Base-by-base conservation (phyloP, 441 rosid species). In the Daphne laureola region DNA sequence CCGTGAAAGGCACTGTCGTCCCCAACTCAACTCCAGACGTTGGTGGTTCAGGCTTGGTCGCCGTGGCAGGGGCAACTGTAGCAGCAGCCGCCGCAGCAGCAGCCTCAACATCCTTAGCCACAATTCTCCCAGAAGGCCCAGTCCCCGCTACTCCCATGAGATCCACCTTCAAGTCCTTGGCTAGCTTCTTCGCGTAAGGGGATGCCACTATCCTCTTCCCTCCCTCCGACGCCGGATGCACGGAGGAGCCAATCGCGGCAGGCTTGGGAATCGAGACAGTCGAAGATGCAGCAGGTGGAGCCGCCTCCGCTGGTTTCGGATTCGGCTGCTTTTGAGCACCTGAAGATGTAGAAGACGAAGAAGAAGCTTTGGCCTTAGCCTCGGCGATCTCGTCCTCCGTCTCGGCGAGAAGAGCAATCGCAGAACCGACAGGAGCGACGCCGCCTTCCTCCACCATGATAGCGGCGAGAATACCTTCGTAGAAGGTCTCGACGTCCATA, bases 401-500 rank as follows among this genome's bases (percentile, higher is more conserved):
- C 60, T 90, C 90, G 27, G 96, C 96, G 17, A 90, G 51, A 17
- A 87, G 71, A n/a, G 95, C 98, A 48, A 90, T 87, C 18, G 95
- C 95, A 17, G 98, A 82, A 42, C 96, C 98, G 4, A 90, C 93
- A 11, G 95, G 70, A 44, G 98, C 96, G 38, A 82, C 82, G 12
- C 86, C 93, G 3, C 96, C 96, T 67, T 90, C 96, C 45, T 88
- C 95, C 16, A 87, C 96, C 90, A 90, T 83, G 67, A 85, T 83
- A 8, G 94, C 89, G 2, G 95, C 98, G 0, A 90, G 71, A 61
- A 77, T 85, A 15, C 98, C 98, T 18, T 87, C 98, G 55, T 90
- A 76, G 62, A 87, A 90, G n/a, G 92, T 85, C 75, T 87, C 96
- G 7, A 87, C 98, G 62, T 91, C 98, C 98, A 91, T 91, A 69